A percentile compares a stretch with the other conserved stretches of the same genome.
These are phyloP conservation scores for Dinochytrium kinnereticum DNA, from an alignment of 371 early-diverging fungal genomes.

Conservation along the genomic window DNA sequence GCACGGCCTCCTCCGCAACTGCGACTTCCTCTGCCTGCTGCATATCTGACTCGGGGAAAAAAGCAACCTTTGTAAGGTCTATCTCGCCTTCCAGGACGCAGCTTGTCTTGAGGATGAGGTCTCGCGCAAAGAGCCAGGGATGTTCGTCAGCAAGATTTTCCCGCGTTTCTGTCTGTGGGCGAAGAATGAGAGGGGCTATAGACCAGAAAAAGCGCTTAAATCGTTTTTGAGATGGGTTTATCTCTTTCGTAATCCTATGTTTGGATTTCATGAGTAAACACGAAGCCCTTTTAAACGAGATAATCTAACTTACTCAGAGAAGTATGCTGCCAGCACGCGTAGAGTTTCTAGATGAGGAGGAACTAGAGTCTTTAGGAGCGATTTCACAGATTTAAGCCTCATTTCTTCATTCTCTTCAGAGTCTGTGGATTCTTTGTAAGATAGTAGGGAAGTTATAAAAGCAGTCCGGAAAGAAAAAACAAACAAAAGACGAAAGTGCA, in stretches of 20 bases:
- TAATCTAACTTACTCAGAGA: conserved; percentile 1
- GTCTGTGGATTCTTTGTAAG: conserved; percentile 8
- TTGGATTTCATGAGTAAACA: no score
- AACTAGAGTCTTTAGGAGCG: not conserved
- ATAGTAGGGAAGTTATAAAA: no score
- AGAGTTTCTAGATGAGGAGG: not conserved
- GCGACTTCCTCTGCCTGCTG: not conserved
- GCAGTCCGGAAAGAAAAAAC: no score
- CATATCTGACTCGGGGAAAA: not conserved
- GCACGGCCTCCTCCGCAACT: not conserved
- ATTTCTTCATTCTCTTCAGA: conserved; percentile 7
- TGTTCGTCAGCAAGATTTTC: conserved; percentile 29
- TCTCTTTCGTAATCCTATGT: not conserved
- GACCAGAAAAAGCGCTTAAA: conserved; percentile 26
- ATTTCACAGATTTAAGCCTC: conserved; percentile 17
- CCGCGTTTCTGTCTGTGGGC: conserved; percentile 20
- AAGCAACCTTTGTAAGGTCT: not conserved
- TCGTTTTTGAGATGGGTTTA: conserved; percentile 13
- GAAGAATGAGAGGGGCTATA: conserved; percentile 31
- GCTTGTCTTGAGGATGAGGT: conserved; percentile 18
- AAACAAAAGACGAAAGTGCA: not conserved
- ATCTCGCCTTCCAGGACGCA: not conserved
- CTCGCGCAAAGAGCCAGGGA: conserved; percentile 25
- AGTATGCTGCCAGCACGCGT: conserved; percentile 1
- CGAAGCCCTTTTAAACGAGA: no score